Base-by-base conservation (phyloP, 2,329 filamentous ascomycete genomes). In the Trichoderma pleuroti region DNA sequence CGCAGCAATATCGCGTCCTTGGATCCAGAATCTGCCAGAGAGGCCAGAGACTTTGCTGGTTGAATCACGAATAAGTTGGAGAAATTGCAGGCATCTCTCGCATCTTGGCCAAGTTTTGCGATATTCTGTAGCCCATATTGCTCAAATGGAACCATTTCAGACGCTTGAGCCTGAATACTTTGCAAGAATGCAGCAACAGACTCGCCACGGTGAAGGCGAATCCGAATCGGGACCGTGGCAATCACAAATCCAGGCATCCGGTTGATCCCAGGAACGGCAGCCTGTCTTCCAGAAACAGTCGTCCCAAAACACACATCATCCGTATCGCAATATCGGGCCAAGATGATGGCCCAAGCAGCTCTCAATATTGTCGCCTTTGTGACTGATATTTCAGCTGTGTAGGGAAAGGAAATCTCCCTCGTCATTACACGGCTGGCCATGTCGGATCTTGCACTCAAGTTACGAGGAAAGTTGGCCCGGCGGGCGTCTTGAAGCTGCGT, bases 391-490 rank as follows among this genome's bases (percentile, higher is more conserved):
- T 32, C 36, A 6, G 54, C 9, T 8, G 26, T 6, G 28, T 24
- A 7, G 7, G 72, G 69, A 18, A 74, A 63, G 24, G 74, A 57
- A 14, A 76, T 71, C 42, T 28, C 46, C 24, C 32, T 65, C 14
- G 21, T 28, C 46, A 39, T 30, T 10, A 56, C 46, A 42, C 49
- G 63, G 7, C 49, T 49, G 4, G 16, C 21, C 52, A 66, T 42
- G 10, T 57, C 24, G 12, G 21, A n/a, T 42, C 54, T 57, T 34
- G 49, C 10, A 75, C 75, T 8, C 10, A 26, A 8, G 10, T 16
- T 18, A 8, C 16, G 34, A 54, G 36, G 46, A 24, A 34, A 61
- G 18, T 52, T 61, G 30, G 56, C 42, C 57, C 30, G 63, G 32
- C 24, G 65, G 9, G 39, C 72, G 16, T 60, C 70, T 14, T 70